Evolutionary conservation across 176 grass and related monocot species (phyloP).

Genomic region (Musa schizocarpa): DNA sequence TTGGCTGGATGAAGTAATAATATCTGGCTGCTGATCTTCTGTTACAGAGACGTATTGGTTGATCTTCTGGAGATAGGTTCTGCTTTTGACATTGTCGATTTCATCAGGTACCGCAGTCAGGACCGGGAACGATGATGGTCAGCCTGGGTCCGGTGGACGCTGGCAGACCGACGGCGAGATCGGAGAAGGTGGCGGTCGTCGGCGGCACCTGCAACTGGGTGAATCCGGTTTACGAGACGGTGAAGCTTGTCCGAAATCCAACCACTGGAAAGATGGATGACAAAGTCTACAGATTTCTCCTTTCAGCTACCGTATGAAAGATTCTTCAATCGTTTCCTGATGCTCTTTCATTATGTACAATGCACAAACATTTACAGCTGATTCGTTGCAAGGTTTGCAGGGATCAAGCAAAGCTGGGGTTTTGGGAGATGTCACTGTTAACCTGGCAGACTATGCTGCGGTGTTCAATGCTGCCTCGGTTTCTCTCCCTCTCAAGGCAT

Average conservation of each 20-base stretch:
- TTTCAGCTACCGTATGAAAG: slow-evolving; percentile 50
- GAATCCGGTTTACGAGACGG: slow-evolving; percentile 53
- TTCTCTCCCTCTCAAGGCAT: slow-evolving; percentile 62
- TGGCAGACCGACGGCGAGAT: slow-evolving; percentile 58
- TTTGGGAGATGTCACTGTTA: slow-evolving; percentile 60
- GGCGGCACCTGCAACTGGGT: slow-evolving; percentile 59
- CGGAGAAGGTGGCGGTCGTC: slow-evolving; percentile 41
- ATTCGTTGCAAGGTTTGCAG: slow-evolving; percentile 24
- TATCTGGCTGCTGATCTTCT: too few relatives aligned
- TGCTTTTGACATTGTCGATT: not conserved
- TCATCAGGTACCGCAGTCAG: slow-evolving; percentile 47
- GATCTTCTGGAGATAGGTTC: not conserved
- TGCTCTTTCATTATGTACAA: not conserved
- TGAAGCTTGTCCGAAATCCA: slow-evolving; percentile 43
- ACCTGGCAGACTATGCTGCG: slow-evolving; percentile 81
- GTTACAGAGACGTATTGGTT: not conserved
- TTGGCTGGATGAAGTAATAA: not conserved
- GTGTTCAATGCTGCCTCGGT: slow-evolving; percentile 54
- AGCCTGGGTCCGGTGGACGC: slow-evolving; percentile 60
- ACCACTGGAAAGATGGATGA: slow-evolving; percentile 45
- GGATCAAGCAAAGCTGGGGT: slow-evolving; percentile 68
- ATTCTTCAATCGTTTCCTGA: slow-evolving; percentile 19
- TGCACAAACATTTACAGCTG: not conserved
- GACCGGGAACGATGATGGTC: slow-evolving; percentile 56
- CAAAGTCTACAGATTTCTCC: slow-evolving; percentile 75